Percentiles rank a stretch among this genome's conserved stretches.
These are phyloP conservation scores for Phyllosticta citrichinensis DNA, from an alignment of 2,329 filamentous ascomycete species.

Conservation along the genomic window DNA sequence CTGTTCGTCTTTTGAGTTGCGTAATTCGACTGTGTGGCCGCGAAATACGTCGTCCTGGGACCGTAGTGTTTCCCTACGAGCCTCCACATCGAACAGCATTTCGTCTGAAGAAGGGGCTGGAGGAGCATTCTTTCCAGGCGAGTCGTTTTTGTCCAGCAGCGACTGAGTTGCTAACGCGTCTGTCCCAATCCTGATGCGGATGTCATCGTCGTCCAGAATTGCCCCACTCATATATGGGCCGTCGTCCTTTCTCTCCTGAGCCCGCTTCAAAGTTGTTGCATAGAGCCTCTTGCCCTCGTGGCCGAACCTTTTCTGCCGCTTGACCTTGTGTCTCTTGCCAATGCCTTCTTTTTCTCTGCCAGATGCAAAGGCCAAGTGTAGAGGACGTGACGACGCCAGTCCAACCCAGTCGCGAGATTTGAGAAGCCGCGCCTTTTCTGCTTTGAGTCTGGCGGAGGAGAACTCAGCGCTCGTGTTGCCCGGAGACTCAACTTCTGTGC, in stretches of 20 bases:
- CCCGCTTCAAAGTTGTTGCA: not conserved
- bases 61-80: not conserved
- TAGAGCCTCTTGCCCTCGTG: not conserved
- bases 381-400: constrained; percentile 19
- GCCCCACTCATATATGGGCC: constrained; percentile 14
- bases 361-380: constrained; percentile 20
- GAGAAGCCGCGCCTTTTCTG: constrained; percentile 15
- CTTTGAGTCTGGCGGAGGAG: not conserved
- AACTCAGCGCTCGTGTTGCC: not conserved
- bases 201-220: constrained; percentile 15
- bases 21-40: not conserved
- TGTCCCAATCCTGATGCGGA: constrained; percentile 27
- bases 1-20: not conserved
- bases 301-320: not conserved
- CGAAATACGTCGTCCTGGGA: not conserved
- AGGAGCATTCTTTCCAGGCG: not conserved
- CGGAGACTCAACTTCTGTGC: not conserved
- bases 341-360: constrained; percentile 20
- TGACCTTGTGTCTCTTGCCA: constrained; percentile 24
- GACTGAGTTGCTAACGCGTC: constrained; percentile 22
- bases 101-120: constrained; percentile 19
- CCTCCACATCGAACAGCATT: constrained; percentile 25
- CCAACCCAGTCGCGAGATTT: constrained; percentile 26
- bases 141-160: constrained; percentile 6
- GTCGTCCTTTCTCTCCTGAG: not conserved